These are phyloP conservation scores for Tolypocladium album DNA, from an alignment of 2,329 filamentous ascomycete genomes.

Conservation along the genomic window DNA sequence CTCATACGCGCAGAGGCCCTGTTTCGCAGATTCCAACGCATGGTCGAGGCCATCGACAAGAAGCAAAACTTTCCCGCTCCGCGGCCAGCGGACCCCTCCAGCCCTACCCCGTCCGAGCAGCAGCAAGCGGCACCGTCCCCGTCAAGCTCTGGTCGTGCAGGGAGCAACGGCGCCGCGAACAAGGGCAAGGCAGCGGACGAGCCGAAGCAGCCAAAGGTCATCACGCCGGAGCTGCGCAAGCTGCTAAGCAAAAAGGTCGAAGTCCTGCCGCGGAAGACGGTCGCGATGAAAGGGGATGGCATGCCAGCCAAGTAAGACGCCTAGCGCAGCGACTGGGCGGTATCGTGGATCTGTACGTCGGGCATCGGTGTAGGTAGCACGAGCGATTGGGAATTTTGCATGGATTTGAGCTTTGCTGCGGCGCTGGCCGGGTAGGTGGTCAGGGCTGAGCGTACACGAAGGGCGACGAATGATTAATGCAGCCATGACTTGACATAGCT, in stretches of 20 bases:
- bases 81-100: slow-evolving; percentile 8
- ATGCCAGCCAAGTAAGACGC: slow-evolving; percentile 13
- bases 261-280: slow-evolving; percentile 26
- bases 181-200: slow-evolving; percentile 6
- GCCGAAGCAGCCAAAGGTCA: slow-evolving; percentile 29
- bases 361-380: not conserved
- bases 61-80: slow-evolving; percentile 70
- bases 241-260: slow-evolving; percentile 39
- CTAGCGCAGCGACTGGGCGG: not conserved
- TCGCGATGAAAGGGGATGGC: slow-evolving; percentile 23
- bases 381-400: not conserved
- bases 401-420: not conserved
- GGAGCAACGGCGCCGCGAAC: slow-evolving; percentile 2
- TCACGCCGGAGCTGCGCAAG: slow-evolving; percentile 46
- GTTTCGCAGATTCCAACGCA: slow-evolving; percentile 77
- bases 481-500: not conserved
- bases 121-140: slow-evolving; percentile 4
- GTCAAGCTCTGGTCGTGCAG: not conserved
- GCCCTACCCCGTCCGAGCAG: not conserved
- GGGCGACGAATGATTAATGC: not conserved
- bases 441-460: not conserved
- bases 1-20: slow-evolving; percentile 81
- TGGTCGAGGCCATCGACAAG: slow-evolving; percentile 86
- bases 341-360: not conserved
- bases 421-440: not conserved